These are phyloP conservation scores for Terana coerulea DNA, from an alignment of 768 basidiomycete species.

Conservation along the genomic window DNA sequence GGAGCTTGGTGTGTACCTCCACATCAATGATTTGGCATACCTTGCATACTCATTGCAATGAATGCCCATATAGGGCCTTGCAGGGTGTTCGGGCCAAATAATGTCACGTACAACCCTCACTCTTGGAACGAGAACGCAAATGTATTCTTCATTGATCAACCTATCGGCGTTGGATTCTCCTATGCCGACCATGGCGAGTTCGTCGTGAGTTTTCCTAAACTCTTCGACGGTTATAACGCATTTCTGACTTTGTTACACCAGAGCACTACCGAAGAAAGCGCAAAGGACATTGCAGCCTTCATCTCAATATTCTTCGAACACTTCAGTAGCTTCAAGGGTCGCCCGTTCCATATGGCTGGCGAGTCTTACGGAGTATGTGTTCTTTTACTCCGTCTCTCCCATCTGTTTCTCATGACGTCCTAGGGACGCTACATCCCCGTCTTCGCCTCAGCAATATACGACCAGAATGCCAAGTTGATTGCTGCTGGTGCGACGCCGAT, in stretches of 20 bases:
- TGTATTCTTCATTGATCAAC: slow-evolving; percentile 42
- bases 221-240: slow-evolving; percentile 27
- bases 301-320: slow-evolving; percentile 68
- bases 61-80: slow-evolving; percentile 60
- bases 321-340: slow-evolving; percentile 63
- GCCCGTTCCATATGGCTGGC: slow-evolving; percentile 37
- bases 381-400: neutral
- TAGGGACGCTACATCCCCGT: slow-evolving; percentile 51
- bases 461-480: slow-evolving; percentile 38
- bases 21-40: slow-evolving; percentile 21
- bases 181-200: slow-evolving; percentile 52
- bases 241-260: neutral
- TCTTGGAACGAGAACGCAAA: slow-evolving; percentile 69
- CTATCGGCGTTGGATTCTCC: slow-evolving; percentile 30
- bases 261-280: slow-evolving; percentile 63
- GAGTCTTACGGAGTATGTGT: slow-evolving; percentile 47
- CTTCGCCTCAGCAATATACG: slow-evolving; percentile 43
- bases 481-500: slow-evolving; percentile 43
- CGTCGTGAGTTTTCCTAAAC: slow-evolving; percentile 35
- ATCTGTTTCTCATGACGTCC: neutral
- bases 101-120: slow-evolving; percentile 50
- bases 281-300: slow-evolving; percentile 65
- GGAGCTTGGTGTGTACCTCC: slow-evolving; percentile 40
- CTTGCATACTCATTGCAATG: neutral
- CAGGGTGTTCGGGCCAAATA: slow-evolving; percentile 47